Conservation (phyloP, 1,284 basidiomycete genomes). For the Sanguinoderma infundibulare region DNA sequence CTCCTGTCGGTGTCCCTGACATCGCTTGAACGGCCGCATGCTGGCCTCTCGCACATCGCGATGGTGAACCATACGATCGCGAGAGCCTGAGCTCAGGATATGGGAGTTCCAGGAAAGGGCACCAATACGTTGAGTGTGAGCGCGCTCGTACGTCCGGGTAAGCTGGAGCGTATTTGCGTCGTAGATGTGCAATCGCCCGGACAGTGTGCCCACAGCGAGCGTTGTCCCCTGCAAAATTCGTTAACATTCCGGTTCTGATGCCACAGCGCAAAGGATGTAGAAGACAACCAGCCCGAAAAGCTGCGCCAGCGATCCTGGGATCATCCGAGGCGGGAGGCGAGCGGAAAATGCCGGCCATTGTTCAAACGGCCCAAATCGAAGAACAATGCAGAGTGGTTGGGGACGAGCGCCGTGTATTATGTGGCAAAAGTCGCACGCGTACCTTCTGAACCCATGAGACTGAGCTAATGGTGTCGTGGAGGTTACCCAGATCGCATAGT, state of each 20-base stretch:
- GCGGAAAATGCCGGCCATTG: background rate
- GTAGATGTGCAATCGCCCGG: conserved; percentile 91
- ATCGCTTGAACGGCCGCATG: conserved; percentile 75
- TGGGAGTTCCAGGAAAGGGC: conserved; percentile 94
- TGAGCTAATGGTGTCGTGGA: conserved; percentile 78
- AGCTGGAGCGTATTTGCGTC: conserved; percentile 84
- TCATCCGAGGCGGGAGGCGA: background rate
- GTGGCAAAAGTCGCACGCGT: conserved; percentile 23
- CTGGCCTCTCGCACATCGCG: conserved; percentile 85
- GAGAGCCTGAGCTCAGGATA: conserved; percentile 89
- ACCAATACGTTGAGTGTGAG: conserved; percentile 90
- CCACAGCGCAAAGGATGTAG: background rate
- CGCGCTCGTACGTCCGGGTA: conserved; percentile 86
- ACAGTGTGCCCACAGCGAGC: conserved; percentile 91
- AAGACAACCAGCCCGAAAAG: background rate
- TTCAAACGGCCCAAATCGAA: background rate
- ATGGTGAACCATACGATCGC: conserved; percentile 91
- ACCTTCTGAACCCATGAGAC: conserved; percentile 93
- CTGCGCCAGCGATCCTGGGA: background rate
- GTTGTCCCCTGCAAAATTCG: conserved; percentile 67
- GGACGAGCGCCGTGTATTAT: background rate
- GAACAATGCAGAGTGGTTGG: background rate
- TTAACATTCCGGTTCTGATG: conserved; percentile 4
- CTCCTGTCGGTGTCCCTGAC: conserved; percentile 90
- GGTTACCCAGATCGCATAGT: conserved; percentile 78